These are phyloP conservation scores for Starmerella tilneyi DNA, from an alignment of 805 yeast genomes.

Conservation along the genomic window DNA sequence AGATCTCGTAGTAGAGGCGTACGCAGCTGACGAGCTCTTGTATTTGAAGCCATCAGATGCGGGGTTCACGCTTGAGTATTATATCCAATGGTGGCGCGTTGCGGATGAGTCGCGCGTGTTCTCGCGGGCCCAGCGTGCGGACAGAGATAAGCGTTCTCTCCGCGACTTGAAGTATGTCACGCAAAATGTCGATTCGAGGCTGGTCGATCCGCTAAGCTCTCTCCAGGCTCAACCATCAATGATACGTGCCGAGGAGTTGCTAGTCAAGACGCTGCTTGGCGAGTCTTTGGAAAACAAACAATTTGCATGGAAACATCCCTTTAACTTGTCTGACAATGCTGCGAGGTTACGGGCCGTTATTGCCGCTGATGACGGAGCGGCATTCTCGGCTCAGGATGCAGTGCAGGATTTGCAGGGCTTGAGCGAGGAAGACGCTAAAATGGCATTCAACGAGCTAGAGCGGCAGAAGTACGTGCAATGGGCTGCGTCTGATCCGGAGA, in stretches of 20 bases:
- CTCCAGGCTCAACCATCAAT: conserved; percentile 17
- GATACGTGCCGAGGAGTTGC: conserved; percentile 34
- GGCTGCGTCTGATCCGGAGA: conserved; percentile 28
- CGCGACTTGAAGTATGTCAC: not conserved
- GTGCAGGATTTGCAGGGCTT: conserved; percentile 38
- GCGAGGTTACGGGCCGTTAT: conserved; percentile 39
- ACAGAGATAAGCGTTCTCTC: not conserved
- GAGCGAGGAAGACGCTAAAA: conserved; percentile 40
- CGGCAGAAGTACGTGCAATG: conserved; percentile 36
- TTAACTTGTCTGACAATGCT: conserved; percentile 24
- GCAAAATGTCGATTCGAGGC: not conserved
- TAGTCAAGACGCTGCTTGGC: conserved; percentile 37
- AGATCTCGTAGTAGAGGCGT: conserved; percentile 46
- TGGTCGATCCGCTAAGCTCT: conserved; percentile 11
- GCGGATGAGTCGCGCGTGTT: conserved; percentile 1
- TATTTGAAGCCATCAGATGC: conserved; percentile 34
- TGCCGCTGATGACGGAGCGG: conserved; percentile 42
- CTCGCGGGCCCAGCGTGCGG: not conserved
- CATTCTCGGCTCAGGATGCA: conserved; percentile 39
- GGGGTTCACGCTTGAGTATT: conserved; percentile 40
- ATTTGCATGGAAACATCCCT: conserved; percentile 14
- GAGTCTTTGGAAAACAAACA: not conserved
- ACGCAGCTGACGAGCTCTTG: conserved; percentile 40
- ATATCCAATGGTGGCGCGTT: conserved; percentile 53
- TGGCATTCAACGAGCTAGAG: conserved; percentile 44